Evolutionary conservation across 1,284 basidiomycete genomes (phyloP).

Genomic region (Trametes hirsuta): DNA sequence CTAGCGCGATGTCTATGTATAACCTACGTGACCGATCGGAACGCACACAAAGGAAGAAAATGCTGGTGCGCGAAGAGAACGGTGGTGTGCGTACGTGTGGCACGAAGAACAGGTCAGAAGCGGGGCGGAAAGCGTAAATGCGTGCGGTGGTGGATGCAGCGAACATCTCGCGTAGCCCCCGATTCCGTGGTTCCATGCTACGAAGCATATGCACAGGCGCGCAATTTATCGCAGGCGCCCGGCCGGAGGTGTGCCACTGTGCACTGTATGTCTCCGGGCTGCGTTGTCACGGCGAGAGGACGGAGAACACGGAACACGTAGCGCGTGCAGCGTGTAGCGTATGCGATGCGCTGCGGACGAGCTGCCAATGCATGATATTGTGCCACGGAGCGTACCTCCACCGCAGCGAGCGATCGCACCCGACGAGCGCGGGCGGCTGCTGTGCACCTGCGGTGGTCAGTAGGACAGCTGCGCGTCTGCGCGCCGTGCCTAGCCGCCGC

Average conservation of each 20-base stretch:
- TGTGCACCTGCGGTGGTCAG: not conserved
- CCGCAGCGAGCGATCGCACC: not conserved
- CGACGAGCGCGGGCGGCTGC: slow-evolving; percentile 2
- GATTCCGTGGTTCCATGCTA: slow-evolving; percentile 1
- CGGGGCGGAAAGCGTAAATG: too few species aligned
- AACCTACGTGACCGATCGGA: not conserved
- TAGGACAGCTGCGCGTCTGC: slow-evolving; percentile 4
- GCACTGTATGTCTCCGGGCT: not conserved
- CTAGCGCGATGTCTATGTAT: not conserved
- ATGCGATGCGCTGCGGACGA: not conserved
- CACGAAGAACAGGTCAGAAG: too few species aligned
- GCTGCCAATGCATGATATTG: not conserved
- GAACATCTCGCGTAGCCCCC: not conserved
- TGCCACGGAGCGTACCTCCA: not conserved
- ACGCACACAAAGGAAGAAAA: not conserved
- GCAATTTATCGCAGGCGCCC: slow-evolving; percentile 6
- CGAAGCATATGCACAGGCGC: not conserved
- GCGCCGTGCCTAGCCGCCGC: not conserved
- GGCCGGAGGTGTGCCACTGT: not conserved
- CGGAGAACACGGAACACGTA: not conserved
- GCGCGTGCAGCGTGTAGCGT: too few species aligned
- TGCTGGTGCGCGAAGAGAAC: not conserved
- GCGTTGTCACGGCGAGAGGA: not conserved
- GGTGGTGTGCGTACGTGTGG: not conserved
- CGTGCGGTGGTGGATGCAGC: not conserved